These are phyloP conservation scores for Schizothecium vesticola DNA, from an alignment of 495 filamentous ascomycete genomes.

Conservation along the genomic window DNA sequence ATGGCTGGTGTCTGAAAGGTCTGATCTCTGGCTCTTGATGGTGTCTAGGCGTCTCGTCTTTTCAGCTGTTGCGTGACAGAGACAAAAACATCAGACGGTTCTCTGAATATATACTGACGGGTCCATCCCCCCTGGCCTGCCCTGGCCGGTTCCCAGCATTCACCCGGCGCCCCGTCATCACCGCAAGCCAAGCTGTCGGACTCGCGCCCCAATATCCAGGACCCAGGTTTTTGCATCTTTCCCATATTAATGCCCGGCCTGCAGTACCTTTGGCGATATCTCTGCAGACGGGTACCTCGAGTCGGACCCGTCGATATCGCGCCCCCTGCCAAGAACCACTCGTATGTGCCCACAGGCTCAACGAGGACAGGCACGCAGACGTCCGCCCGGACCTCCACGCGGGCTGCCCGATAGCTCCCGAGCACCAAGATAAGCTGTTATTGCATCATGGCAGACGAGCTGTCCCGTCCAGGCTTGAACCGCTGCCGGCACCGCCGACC, in stretches of 20 bases:
- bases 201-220: constrained; percentile 16
- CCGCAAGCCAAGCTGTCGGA: constrained; percentile 13
- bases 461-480: background rate
- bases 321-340: background rate
- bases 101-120: background rate
- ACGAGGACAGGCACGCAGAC: background rate
- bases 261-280: background rate
- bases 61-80: too few relatives aligned
- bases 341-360: background rate
- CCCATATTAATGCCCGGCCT: constrained; percentile 16
- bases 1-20: background rate
- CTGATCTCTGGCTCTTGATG: background rate
- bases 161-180: constrained; percentile 12
- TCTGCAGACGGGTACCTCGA: background rate
- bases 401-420: background rate
- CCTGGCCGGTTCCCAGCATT: background rate
- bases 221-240: constrained; percentile 17
- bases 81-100: too few relatives aligned
- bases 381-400: background rate
- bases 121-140: background rate
- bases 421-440: background rate
- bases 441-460: background rate
- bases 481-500: background rate
- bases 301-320: background rate
- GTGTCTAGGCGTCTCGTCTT: background rate